A percentile compares a stretch with the other conserved stretches of the same genome.
Conservation (phyloP, 2,329 filamentous ascomycete species). For the Aspergillus melleus region DNA sequence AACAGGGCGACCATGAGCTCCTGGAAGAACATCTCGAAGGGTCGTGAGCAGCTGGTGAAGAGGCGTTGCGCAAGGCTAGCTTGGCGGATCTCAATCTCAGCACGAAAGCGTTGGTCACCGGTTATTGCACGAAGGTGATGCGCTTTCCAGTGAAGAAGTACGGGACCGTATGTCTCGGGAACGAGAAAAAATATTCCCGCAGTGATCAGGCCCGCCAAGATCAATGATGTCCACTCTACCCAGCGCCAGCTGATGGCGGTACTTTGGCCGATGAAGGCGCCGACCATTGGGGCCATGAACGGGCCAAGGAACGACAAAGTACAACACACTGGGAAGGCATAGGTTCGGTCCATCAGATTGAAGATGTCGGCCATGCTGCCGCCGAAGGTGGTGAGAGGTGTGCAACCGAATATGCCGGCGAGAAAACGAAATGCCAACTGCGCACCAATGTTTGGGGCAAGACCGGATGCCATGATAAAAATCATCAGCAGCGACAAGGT, state of each 20-base stretch:
- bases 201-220: conserved; percentile 37
- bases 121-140: conserved; percentile 42
- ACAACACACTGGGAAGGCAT: conserved; percentile 52
- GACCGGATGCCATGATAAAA: conserved; percentile 50
- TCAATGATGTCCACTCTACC: conserved; percentile 47
- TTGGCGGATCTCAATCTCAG: conserved; percentile 47
- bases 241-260: conserved; percentile 47
- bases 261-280: conserved; percentile 45
- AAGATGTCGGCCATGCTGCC: conserved; percentile 50
- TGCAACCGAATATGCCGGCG: conserved; percentile 49
- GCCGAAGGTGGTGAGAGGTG: conserved; percentile 45
- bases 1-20: conserved; percentile 38
- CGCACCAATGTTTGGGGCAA: conserved; percentile 49
- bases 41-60: conserved; percentile 47
- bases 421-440: conserved; percentile 53
- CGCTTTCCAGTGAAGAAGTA: conserved; percentile 49
- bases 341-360: conserved; percentile 47
- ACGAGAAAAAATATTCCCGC: conserved; percentile 43
- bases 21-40: conserved; percentile 49
- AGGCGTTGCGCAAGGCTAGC: conserved; percentile 42
- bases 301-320: conserved; percentile 44
- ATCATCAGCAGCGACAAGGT: conserved; percentile 50
- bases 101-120: conserved; percentile 49
- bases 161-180: conserved; percentile 53
- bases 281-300: conserved; percentile 44